Conservation (phyloP, 352 stramenopile genomes). For the Plasmopara muralis region DNA sequence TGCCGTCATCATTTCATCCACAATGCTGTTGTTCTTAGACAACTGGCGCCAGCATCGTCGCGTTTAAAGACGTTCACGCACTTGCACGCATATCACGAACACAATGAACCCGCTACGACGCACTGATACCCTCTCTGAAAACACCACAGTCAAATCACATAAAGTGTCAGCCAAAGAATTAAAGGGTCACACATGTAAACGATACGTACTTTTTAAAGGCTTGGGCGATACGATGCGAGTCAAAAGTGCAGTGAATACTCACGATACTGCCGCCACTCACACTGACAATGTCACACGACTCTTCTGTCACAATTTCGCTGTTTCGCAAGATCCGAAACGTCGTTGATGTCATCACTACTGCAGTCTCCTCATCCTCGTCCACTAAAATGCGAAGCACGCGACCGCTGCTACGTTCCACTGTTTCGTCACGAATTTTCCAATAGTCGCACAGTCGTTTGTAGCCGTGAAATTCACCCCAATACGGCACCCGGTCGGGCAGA, state of each 20-base stretch:
- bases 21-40: slow-evolving; percentile 8
- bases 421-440: slow-evolving; percentile 86
- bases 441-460: slow-evolving; percentile 85
- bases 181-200: slow-evolving; percentile 10
- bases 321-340: slow-evolving; percentile 84
- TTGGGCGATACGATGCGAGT: slow-evolving; percentile 77
- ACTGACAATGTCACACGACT: slow-evolving; percentile 82
- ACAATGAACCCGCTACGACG: slow-evolving; percentile 44
- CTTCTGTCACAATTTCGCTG: slow-evolving; percentile 78
- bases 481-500: slow-evolving; percentile 76
- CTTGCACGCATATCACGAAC: slow-evolving; percentile 31
- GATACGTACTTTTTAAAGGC: slow-evolving; percentile 74
- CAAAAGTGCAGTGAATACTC: slow-evolving; percentile 85
- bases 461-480: slow-evolving; percentile 85
- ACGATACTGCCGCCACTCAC: slow-evolving; percentile 65
- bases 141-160: slow-evolving; percentile 6
- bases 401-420: slow-evolving; percentile 71
- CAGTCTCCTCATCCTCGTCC: slow-evolving; percentile 80
- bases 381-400: slow-evolving; percentile 77
- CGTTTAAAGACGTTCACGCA: slow-evolving; percentile 23
- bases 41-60: slow-evolving; percentile 8
- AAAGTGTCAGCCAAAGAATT: slow-evolving; percentile 13
- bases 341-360: slow-evolving; percentile 85
- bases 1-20: slow-evolving; percentile 15
- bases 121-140: slow-evolving; percentile 64